Evolutionary conservation across 352 stramenopile species (phyloP), one percentile per base, ranked within the genome.

Genomic region (Halophytophthora polymorphica): DNA sequence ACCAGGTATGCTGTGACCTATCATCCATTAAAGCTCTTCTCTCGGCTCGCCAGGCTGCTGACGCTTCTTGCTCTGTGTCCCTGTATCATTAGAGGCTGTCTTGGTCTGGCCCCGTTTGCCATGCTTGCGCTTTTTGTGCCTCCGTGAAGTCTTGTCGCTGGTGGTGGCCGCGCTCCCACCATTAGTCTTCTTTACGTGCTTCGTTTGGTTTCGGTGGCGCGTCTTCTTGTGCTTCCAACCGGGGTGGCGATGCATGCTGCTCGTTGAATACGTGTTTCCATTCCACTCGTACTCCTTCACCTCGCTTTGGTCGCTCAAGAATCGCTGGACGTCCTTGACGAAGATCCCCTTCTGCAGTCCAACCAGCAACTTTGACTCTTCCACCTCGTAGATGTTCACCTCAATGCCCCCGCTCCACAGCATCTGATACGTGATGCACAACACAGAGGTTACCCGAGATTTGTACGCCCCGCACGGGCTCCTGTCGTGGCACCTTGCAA

Each of bases 391-490:
- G 25, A 87, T 71, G 31, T 71, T 88, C 18, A 77, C 74, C 11
- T 90, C 72, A 5, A 88, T 61, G 6, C 81, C 76, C 33, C 78
- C 81, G 31, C 77, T 88, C 77, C 74, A 88, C 33, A 92, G 61
- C 72, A 86, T 82, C 81, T 90, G 28, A 19, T 19, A 12, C 14
- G 6, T 18, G 42, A 21, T 28, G 14, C 46, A 45, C 8, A 45
- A 38, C 17, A n/a, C 46, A 45, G 33, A 46, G 23, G 15, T 40
- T 29, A 33, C 6, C 29, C 40, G 22, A 55, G 22, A 6, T 34
- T 38, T 47, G 29, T 18, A 43, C 15, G 7, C 7, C 12, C n/a
- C 4, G 25, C 25, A 31, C 8, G 25, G 8, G 25, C 8, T 31
- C 25, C 25, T 4, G 25, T 31, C 8, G 25, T 31, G 25, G 25